Base-by-base conservation (phyloP, 176 grass and related monocot species). In the Hyparrhenia diplandra region DNA sequence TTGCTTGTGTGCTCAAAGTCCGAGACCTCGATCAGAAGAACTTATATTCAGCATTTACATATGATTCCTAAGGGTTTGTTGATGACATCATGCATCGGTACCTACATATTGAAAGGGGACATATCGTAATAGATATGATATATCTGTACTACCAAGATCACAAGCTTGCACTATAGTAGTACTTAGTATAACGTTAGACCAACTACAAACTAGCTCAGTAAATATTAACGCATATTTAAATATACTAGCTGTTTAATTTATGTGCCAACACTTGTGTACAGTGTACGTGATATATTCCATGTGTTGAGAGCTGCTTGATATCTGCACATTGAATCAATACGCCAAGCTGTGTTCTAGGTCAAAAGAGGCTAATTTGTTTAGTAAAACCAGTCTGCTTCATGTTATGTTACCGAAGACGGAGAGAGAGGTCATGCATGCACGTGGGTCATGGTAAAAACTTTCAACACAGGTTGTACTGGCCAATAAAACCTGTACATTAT, bases 211-310 rank as follows among this genome's bases (percentile, higher is more conserved):
- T n/a, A n/a, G 66, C 14, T 28, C 14, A 69, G 21, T 80, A 37
- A 24, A n/a, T n/a, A 54, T 6, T 47, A 78, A 34, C 77, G 63
- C 62, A 52, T 18, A 55, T 68, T 45, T 28, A 80, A 36, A 69
- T 58, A 71, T 40, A 35, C 20, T 16, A 17, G 65, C 32, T n/a
- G 27, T 18, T 35, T 78, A 5, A 42, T 88, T 54, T 67, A 79
- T 52, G 3, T 21, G 8, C 16, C 77, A 34, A 30, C 32, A 43
- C 24, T 41, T 39, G 25, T 34, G 66, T 80, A 42, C 69, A 36
- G 20, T 27, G 65, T 80, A 43, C 76, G n/a, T 54, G 80, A 68
- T 30, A 84, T 83, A n/a, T n/a, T 90, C 83, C 84, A 60, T 83
- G 55, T 69, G 73, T 86, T 30, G 60, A 75, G 8, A 64, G 21